A percentile compares a stretch with the other conserved stretches of the same genome.
Conservation (phyloP, 257 asterid genomes). For the Verbena officinalis region DNA sequence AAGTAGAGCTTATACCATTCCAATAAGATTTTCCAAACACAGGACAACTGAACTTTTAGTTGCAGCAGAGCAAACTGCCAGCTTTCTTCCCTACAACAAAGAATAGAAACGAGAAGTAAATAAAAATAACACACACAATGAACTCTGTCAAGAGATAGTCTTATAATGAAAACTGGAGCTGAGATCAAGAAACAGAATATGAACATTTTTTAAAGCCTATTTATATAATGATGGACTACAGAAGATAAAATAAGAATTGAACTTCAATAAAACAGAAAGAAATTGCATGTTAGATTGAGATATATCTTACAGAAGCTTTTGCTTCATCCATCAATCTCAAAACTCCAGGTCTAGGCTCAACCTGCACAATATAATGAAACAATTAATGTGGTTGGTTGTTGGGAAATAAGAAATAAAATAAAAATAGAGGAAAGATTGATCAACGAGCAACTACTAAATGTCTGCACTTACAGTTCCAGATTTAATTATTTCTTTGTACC, state of each 20-base stretch:
- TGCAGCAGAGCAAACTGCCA: slow-evolving; percentile 98
- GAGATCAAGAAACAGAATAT: neutral
- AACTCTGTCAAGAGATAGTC: neutral
- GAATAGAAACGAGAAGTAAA: slow-evolving; percentile 23
- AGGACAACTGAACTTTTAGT: slow-evolving; percentile 93
- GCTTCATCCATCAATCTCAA: slow-evolving; percentile 97
- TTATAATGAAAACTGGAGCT: neutral
- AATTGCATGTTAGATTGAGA: slow-evolving; percentile 27
- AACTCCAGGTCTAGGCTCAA: slow-evolving; percentile 94
- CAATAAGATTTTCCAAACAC: slow-evolving; percentile 88
- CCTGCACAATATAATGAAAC: slow-evolving; percentile 51
- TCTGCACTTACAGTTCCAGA: slow-evolving; percentile 83
- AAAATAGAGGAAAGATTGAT: neutral
- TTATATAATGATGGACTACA: slow-evolving; percentile 1
- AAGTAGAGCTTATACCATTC: slow-evolving; percentile 52
- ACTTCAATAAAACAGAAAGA: slow-evolving; percentile 25
- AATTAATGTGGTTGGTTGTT: neutral
- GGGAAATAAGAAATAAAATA: neutral
- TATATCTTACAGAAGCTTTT: slow-evolving; percentile 82
- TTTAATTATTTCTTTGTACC: slow-evolving; percentile 89
- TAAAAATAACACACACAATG: neutral
- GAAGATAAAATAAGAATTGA: slow-evolving; percentile 11
- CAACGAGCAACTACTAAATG: slow-evolving; percentile 7
- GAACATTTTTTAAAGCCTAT: neutral
- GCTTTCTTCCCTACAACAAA: slow-evolving; percentile 67